Conservation (phyloP, 2,329 filamentous ascomycete genomes). For the Graphium sp. region DNA sequence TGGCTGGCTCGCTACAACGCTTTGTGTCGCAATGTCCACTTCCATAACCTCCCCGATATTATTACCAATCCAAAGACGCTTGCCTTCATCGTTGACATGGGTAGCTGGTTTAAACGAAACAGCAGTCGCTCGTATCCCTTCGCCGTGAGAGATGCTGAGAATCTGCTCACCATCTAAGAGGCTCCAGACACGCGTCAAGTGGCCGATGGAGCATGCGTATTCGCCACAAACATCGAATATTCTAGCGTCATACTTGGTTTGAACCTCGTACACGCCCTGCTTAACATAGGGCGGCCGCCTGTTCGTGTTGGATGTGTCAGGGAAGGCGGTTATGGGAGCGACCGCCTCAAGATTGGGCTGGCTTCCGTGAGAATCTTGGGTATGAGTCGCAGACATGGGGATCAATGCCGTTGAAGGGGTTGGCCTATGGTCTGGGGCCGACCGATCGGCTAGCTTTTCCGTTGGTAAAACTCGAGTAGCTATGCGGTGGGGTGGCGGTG, state of each 20-base stretch:
- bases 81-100: conserved; percentile 65
- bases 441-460: neutral
- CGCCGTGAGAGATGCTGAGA: conserved; percentile 68
- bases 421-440: neutral
- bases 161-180: conserved; percentile 65
- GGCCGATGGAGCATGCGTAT: conserved; percentile 72
- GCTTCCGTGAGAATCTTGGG: too few species aligned
- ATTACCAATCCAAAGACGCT: conserved; percentile 75
- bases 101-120: conserved; percentile 72
- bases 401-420: neutral
- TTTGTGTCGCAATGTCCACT: conserved; percentile 62
- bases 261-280: conserved; percentile 57
- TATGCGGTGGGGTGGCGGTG: conserved; percentile 8
- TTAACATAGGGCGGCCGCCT: conserved; percentile 64
- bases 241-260: conserved; percentile 73
- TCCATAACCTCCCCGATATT: conserved; percentile 80
- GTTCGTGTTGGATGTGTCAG: conserved; percentile 72
- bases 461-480: conserved; percentile 7
- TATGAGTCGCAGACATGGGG: neutral
- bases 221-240: conserved; percentile 80
- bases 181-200: conserved; percentile 79
- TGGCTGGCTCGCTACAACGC: conserved; percentile 49
- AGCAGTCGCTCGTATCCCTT: conserved; percentile 67
- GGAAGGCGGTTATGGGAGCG: conserved; percentile 48
- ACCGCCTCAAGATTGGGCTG: conserved; percentile 24